These are phyloP conservation scores for Chaetomium fimeti DNA, from an alignment of 495 filamentous ascomycete species.

Conservation along the genomic window DNA sequence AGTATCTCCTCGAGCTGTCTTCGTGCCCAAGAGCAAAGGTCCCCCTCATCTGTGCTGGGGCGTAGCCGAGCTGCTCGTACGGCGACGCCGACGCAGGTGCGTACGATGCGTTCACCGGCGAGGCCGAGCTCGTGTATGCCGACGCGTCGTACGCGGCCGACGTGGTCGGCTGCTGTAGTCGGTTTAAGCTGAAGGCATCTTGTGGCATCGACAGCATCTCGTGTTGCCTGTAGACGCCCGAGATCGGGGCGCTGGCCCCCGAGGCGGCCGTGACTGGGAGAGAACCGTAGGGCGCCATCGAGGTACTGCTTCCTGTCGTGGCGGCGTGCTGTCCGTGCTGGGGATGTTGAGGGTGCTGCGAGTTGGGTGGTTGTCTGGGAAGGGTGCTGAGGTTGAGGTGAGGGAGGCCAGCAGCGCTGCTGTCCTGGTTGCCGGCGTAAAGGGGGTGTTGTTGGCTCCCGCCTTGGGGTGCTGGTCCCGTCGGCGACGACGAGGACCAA, in stretches of 20 bases:
- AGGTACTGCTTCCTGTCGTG: conserved; percentile 46
- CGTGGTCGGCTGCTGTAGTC: conserved; percentile 49
- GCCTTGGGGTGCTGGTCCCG: conserved; percentile 33
- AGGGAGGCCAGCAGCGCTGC: conserved; percentile 24
- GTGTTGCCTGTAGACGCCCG: conserved; percentile 56
- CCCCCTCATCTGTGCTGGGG: conserved; percentile 62
- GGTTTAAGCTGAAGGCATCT: conserved; percentile 65
- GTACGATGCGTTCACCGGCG: conserved; percentile 63
- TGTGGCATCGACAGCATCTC: conserved; percentile 71
- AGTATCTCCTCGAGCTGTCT: conserved; percentile 72
- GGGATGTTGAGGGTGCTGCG: conserved; percentile 3
- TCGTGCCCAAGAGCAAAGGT: conserved; percentile 55
- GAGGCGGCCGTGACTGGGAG: conserved; percentile 68
- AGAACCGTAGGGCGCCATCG: conserved; percentile 69
- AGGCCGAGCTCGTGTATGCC: conserved; percentile 54
- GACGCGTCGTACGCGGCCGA: conserved; percentile 51
- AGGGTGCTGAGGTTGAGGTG: conserved; percentile 49
- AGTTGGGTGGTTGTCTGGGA: conserved; percentile 38
- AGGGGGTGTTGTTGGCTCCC: conserved; percentile 50
- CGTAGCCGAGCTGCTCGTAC: conserved; percentile 63
- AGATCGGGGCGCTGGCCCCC: conserved; percentile 68
- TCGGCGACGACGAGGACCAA: conserved; percentile 59
- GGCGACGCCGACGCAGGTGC: conserved; percentile 62
- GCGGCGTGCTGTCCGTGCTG: conserved; percentile 20
- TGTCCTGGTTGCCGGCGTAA: conserved; percentile 47